These are phyloP conservation scores for Colletotrichum tropicale DNA, from an alignment of 2,329 filamentous ascomycete genomes.

Conservation along the genomic window DNA sequence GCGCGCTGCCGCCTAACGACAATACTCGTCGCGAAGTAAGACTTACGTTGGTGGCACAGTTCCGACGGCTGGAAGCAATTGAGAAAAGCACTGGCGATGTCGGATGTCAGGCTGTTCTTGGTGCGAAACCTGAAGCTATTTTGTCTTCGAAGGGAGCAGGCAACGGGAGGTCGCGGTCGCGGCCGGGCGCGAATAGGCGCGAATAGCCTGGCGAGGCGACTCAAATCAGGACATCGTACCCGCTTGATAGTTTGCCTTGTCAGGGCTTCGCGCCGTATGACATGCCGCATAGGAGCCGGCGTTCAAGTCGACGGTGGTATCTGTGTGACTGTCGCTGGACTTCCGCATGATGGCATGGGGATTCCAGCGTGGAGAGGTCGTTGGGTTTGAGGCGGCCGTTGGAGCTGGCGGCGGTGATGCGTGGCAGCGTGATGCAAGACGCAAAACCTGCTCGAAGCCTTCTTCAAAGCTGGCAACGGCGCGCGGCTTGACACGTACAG, in stretches of 20 bases:
- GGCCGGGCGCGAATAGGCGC: neutral
- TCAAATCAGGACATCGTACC: neutral
- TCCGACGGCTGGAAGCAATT: neutral
- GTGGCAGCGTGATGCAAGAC: neutral
- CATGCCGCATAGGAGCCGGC: too few species aligned
- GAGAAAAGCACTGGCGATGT: neutral
- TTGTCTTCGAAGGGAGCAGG: neutral
- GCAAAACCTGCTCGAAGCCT: neutral
- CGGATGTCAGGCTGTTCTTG: neutral
- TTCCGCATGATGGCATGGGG: neutral
- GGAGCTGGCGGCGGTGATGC: neutral
- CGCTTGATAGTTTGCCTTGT: neutral
- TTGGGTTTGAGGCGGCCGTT: neutral
- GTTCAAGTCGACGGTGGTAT: too few species aligned
- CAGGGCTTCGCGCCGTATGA: neutral
- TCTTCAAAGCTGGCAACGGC: neutral
- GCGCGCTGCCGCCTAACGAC: neutral
- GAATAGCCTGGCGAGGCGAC: neutral
- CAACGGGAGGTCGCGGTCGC: neutral
- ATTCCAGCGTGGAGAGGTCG: neutral
- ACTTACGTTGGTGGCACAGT: neutral
- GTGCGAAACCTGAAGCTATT: neutral
- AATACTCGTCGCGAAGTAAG: neutral
- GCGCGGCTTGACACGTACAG: neutral
- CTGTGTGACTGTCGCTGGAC: too few species aligned